Evolutionary conservation across 805 yeast species (phyloP).

Genomic region (Yarrowia deformans): DNA sequence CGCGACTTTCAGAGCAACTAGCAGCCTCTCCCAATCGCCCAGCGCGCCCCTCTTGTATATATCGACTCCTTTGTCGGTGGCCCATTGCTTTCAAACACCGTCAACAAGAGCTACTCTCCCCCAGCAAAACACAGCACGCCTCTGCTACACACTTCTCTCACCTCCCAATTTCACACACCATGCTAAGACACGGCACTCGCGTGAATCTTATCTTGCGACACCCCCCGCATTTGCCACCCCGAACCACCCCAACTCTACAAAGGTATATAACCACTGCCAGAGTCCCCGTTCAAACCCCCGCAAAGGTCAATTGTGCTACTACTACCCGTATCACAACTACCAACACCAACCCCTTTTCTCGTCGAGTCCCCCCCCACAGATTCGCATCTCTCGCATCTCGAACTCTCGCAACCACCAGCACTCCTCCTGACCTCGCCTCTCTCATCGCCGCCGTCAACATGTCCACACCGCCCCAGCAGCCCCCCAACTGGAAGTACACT

Average conservation of each 20-base stretch:
- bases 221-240: slow-evolving; percentile 37
- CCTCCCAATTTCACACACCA: slow-evolving; percentile 31
- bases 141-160: not conserved
- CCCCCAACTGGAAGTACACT: slow-evolving; percentile 37
- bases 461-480: slow-evolving; percentile 38
- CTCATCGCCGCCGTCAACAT: slow-evolving; percentile 22
- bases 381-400: not conserved
- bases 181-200: slow-evolving; percentile 39
- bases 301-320: slow-evolving; percentile 12
- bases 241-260: slow-evolving; percentile 27
- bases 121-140: no score
- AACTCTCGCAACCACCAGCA: slow-evolving; percentile 9
- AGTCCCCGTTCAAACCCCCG: slow-evolving; percentile 11
- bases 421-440: slow-evolving; percentile 22
- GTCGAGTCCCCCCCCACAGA: not conserved
- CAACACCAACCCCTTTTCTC: not conserved
- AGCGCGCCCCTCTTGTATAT: not conserved
- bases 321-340: not conserved
- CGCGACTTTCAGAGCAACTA: not conserved
- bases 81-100: not conserved
- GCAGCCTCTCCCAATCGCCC: not conserved
- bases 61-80: not conserved
- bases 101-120: not conserved
- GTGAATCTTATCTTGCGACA: slow-evolving; percentile 38
- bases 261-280: slow-evolving; percentile 26